Evolutionary conservation across 768 basidiomycete genomes (phyloP), one percentile per base, ranked within the genome.

Genomic region (Macrolepiota dolichaula): DNA sequence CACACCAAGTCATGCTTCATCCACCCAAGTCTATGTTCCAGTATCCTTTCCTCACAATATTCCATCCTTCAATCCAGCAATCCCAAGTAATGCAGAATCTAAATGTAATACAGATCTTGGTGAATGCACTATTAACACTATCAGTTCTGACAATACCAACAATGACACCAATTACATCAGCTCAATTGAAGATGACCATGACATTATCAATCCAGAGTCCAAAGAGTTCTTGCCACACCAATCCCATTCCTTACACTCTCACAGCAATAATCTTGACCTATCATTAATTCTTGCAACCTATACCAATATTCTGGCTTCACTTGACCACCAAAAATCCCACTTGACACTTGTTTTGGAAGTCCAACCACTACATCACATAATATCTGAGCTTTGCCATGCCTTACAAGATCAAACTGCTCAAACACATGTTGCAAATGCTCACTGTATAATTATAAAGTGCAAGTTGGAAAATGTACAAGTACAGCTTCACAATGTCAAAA

Each of bases 1-100:
- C 38, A 65, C 72, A 56, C 69, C 71, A 49, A 70, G 69, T 55
- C 57, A 24, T 15, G 15, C 56, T 3, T 61, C 51, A 19, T 72
- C 71, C 2, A 67, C 65, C 9, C 11, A 22, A 36, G 62, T 40
- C 19, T 54, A 63, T 52, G 47, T 65, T 17, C 70, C 68, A 17
- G n/a, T 54, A 3, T 61, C 62, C 40, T 70, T 62, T 50, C 67
- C 65, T 25, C 7, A 6, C 0, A 27, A 57, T 9, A 13, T 62
- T 12, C 63, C 63, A 5, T 46, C 51, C 2, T 59, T 58, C 32
- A 55, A 62, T 25, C 11, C 29, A 3, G 17, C 25, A n/a, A 29
- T 47, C 5, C 24, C 55, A 0, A 29, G 40, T 27, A 22, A 46
- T 3, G 17, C 19, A 0, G 15, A 57, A 17, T 44, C 15, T n/a